A percentile compares a stretch with the other conserved stretches of the same genome.
These are phyloP conservation scores for Suillus luteus DNA, from an alignment of 768 basidiomycete genomes.

Conservation along the genomic window DNA sequence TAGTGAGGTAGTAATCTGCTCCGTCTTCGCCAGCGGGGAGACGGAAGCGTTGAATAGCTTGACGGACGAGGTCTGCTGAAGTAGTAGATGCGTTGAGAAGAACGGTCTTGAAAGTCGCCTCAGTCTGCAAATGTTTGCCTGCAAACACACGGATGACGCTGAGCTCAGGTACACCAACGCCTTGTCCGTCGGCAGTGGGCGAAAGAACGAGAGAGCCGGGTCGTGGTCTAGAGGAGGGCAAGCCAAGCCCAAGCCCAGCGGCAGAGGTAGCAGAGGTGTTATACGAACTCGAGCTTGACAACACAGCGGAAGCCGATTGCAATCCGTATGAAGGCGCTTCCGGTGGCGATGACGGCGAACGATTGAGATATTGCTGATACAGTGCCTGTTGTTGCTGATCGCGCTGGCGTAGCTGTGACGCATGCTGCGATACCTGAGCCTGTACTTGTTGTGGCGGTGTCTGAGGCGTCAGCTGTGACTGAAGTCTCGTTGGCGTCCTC, in stretches of 20 bases:
- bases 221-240: conserved; percentile 58
- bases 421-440: conserved; percentile 58
- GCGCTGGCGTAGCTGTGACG: conserved; percentile 73
- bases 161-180: conserved; percentile 71
- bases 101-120: conserved; percentile 98
- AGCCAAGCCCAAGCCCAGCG: conserved; percentile 49
- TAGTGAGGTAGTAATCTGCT: conserved; percentile 79
- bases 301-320: conserved; percentile 71
- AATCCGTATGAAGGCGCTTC: conserved; percentile 76
- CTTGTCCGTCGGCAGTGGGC: conserved; percentile 60
- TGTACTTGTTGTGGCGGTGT: conserved; percentile 31
- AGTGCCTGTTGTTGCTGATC: conserved; percentile 88
- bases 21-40: conserved; percentile 65
- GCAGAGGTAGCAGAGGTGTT: conserved; percentile 39
- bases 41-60: conserved; percentile 94
- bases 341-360: conserved; percentile 78
- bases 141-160: conserved; percentile 97
- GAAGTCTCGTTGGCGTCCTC: conserved; percentile 23
- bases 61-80: conserved; percentile 79
- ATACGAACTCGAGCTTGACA: conserved; percentile 46
- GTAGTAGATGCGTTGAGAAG: conserved; percentile 86
- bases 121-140: conserved; percentile 85
- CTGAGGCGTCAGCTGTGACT: conserved; percentile 30
- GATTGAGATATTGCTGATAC: conserved; percentile 88
- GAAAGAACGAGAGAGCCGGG: conserved; percentile 80